Percentiles rank a stretch among this genome's conserved stretches.
Evolutionary conservation across 202 grass and related monocot species (phyloP).

Genomic region (Tripidium arundinaceum): DNA sequence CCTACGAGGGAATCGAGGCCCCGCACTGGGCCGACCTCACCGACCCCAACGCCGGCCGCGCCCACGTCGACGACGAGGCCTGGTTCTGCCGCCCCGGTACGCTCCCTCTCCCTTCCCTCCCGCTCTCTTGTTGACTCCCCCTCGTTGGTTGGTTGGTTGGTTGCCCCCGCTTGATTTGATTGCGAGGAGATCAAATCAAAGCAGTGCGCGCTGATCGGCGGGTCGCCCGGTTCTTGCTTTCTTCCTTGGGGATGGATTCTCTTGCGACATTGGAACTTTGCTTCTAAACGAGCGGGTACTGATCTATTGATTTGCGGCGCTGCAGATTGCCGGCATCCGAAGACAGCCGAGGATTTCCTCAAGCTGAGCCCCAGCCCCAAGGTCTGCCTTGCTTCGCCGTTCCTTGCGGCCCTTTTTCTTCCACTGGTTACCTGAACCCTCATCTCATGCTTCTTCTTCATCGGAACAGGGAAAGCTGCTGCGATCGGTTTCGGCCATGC

Average conservation of each 20-base stretch:
- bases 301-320: slow-evolving; percentile 4
- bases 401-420: background rate
- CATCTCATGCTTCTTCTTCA: slow-evolving; percentile 5
- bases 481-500: slow-evolving; percentile 70
- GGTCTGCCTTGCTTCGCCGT: slow-evolving; percentile 26
- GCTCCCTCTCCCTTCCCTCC: background rate
- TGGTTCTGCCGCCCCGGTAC: slow-evolving; percentile 96
- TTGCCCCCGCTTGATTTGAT: background rate
- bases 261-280: background rate
- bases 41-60: slow-evolving; percentile 35
- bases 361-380: slow-evolving; percentile 58
- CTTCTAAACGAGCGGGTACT: background rate
- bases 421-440: background rate
- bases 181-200: background rate
- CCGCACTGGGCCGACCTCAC: slow-evolving; percentile 80
- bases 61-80: slow-evolving; percentile 52
- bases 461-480: slow-evolving; percentile 60
- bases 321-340: slow-evolving; percentile 86
- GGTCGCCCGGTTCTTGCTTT: slow-evolving; percentile 22
- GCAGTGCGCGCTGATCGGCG: background rate
- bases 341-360: slow-evolving; percentile 69
- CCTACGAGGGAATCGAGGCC: slow-evolving; percentile 82
- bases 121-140: background rate
- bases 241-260: background rate
- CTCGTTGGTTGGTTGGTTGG: too few relatives aligned